Conservation (phyloP, 441 rosid genomes). For the Populus trichocarpa region DNA sequence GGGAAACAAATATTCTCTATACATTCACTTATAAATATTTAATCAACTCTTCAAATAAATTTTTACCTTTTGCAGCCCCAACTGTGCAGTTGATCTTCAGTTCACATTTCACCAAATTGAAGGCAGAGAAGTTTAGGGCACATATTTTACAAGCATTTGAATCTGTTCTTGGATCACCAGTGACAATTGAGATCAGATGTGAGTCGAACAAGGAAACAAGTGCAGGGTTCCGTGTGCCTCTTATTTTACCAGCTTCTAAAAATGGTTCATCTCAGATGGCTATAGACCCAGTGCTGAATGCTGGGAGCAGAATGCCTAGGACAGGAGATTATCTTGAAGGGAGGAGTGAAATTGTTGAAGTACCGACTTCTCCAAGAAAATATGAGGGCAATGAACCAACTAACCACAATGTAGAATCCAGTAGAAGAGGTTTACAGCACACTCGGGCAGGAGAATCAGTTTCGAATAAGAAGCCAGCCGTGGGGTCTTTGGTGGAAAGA, state of each 20-base stretch:
- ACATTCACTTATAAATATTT: not conserved
- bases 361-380: slow-evolving; percentile 49
- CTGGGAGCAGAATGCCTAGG: slow-evolving; percentile 24
- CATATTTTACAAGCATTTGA: slow-evolving; percentile 88
- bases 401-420: slow-evolving; percentile 29
- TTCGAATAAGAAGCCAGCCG: slow-evolving; percentile 27
- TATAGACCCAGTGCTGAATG: slow-evolving; percentile 17
- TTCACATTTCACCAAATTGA: slow-evolving; percentile 56
- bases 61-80: slow-evolving; percentile 63
- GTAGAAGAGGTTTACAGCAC: slow-evolving; percentile 31
- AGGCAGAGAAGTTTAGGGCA: slow-evolving; percentile 75
- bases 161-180: slow-evolving; percentile 72
- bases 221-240: slow-evolving; percentile 33
- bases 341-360: slow-evolving; percentile 85
- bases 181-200: slow-evolving; percentile 82
- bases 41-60: slow-evolving; percentile 1
- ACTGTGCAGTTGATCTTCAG: slow-evolving; percentile 82
- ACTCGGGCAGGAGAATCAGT: slow-evolving; percentile 26
- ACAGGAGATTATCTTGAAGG: slow-evolving; percentile 40
- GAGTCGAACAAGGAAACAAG: slow-evolving; percentile 46
- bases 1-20: not conserved
- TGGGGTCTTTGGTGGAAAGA: slow-evolving; percentile 43
- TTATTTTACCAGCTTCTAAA: slow-evolving; percentile 40
- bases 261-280: slow-evolving; percentile 35
- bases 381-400: slow-evolving; percentile 23